These are phyloP conservation scores for Plectosphaerella cucumerina DNA, from an alignment of 2,329 filamentous ascomycete genomes.

Conservation along the genomic window DNA sequence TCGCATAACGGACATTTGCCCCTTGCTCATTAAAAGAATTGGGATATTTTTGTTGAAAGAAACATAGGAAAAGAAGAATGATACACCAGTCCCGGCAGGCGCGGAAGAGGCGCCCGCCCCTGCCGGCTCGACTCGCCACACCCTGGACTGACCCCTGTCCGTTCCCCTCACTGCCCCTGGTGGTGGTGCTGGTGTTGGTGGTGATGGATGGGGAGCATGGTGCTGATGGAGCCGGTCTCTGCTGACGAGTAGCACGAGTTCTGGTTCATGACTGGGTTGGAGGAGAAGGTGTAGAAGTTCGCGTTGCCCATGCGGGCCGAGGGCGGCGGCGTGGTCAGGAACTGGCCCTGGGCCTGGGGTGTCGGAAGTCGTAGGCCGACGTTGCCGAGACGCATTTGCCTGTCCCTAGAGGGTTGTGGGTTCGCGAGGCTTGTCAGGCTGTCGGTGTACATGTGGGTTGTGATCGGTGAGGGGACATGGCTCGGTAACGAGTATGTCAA, in stretches of 20 bases:
- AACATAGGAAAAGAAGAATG: too few species aligned
- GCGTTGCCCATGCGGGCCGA: not conserved
- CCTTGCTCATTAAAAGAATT: too few species aligned
- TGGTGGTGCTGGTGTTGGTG: slow-evolving; percentile 3
- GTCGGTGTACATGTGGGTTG: not conserved
- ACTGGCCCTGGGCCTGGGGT: not conserved
- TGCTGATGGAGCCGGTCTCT: not conserved
- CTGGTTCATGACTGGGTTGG: not conserved
- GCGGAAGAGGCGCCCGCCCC: not conserved
- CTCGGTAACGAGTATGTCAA: not conserved
- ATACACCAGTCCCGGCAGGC: not conserved
- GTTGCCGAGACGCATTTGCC: not conserved
- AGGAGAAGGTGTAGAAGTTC: not conserved
- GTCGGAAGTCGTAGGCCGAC: not conserved
- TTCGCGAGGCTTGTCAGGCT: not conserved
- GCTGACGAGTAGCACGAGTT: not conserved
- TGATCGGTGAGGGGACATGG: not conserved
- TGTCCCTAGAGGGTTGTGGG: not conserved
- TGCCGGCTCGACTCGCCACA: not conserved
- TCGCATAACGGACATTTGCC: too few species aligned
- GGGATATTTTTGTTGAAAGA: too few species aligned
- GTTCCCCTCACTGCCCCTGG: not conserved
- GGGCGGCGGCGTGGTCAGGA: not conserved
- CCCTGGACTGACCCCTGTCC: too few species aligned
- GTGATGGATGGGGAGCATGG: not conserved